Conservation (phyloP, 148 eudicot species). For the Heliamphora exappendiculata region DNA sequence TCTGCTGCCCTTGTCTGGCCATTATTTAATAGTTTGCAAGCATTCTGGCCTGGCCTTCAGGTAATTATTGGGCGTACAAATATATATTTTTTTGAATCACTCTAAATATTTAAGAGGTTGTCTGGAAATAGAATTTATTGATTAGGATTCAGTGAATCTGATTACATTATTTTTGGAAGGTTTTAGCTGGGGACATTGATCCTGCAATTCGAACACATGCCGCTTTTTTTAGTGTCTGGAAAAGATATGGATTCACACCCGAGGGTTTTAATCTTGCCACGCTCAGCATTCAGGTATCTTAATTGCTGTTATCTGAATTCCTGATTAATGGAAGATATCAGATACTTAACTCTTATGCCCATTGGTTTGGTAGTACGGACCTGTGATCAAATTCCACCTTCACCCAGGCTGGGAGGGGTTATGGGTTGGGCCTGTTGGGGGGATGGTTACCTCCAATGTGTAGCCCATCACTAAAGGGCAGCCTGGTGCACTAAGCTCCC, state of each 20-base stretch:
- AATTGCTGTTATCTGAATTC: constrained; percentile 1
- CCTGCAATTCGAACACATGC: constrained; percentile 96
- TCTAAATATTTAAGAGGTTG: constrained; percentile 10
- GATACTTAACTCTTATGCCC: neutral
- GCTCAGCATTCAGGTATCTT: constrained; percentile 72
- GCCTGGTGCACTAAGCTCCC: too few relatives aligned
- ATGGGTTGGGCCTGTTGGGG: neutral
- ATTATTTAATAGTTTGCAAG: constrained; percentile 91
- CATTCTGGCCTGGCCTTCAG: constrained; percentile 99
- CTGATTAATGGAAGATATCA: neutral
- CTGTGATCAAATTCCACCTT: neutral
- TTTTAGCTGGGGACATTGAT: constrained; percentile 93
- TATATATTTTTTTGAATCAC: neutral
- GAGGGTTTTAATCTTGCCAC: constrained; percentile 99
- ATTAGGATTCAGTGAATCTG: constrained; percentile 25
- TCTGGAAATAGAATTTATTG: constrained; percentile 14
- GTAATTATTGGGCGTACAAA: constrained; percentile 22
- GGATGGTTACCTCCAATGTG: neutral
- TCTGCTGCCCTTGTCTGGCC: constrained; percentile 99
- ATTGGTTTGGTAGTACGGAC: neutral
- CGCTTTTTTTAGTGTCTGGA: constrained; percentile 98
- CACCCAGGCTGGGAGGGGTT: neutral
- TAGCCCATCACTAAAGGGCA: neutral
- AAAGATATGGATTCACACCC: constrained; percentile 89
- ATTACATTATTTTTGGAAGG: constrained; percentile 42